Percentiles rank a stretch among this genome's conserved stretches.
Evolutionary conservation across 768 basidiomycete genomes (phyloP).

Genomic region (Lactifluus echinatus): DNA sequence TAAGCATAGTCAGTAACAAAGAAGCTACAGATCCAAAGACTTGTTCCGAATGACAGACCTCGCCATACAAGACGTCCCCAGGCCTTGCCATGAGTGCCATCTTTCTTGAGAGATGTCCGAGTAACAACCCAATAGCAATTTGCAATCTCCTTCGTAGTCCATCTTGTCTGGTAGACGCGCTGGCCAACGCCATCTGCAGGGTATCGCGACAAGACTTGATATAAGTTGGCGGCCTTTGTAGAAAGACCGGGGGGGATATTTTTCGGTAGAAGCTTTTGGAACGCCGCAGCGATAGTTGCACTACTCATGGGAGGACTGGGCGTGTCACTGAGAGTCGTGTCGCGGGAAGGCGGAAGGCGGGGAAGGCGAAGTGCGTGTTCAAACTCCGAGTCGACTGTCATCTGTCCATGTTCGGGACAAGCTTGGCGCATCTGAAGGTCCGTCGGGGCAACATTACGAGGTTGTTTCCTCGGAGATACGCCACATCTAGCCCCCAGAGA

Average conservation of each 20-base stretch:
- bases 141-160: conserved; percentile 57
- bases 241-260: conserved; percentile 53
- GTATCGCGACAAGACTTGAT: conserved; percentile 60
- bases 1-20: background rate
- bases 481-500: background rate
- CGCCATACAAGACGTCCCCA: conserved; percentile 79
- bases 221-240: conserved; percentile 53
- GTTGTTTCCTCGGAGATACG: background rate
- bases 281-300: conserved; percentile 23
- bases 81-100: conserved; percentile 70
- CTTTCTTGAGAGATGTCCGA: conserved; percentile 57
- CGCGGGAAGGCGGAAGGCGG: too few species aligned
- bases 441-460: background rate
- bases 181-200: conserved; percentile 61
- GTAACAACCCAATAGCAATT: conserved; percentile 74
- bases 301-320: conserved; percentile 21
- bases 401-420: background rate
- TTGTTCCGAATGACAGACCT: conserved; percentile 39
- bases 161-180: conserved; percentile 63
- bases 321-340: too few species aligned
- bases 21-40: background rate
- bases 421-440: background rate
- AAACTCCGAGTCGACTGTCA: conserved; percentile 3
- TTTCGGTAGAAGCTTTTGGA: conserved; percentile 52
- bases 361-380: background rate